These are phyloP conservation scores for Lathyrus sativus DNA, from an alignment of 306 rosid species.

Conservation along the genomic window DNA sequence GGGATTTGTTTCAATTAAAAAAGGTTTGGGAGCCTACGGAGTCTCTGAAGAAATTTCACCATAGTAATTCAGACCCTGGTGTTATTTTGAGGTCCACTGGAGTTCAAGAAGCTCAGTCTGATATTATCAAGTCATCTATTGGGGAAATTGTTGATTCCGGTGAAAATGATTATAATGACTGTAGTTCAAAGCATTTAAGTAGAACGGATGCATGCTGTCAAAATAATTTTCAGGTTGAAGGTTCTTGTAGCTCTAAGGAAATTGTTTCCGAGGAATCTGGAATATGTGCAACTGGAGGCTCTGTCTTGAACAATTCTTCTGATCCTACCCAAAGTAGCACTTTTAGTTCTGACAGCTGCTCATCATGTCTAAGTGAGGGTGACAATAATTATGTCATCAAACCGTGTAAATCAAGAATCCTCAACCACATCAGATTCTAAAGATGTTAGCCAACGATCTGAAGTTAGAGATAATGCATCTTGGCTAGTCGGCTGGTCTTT, in stretches of 20 bases:
- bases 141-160: constrained; percentile 46
- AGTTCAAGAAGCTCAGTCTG: constrained; percentile 51
- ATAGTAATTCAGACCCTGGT: constrained; percentile 75
- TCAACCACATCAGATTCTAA: constrained; percentile 91
- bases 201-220: constrained; percentile 52
- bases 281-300: too few relatives aligned
- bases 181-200: constrained; percentile 54
- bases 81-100: constrained; percentile 55
- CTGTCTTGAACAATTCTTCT: too few relatives aligned
- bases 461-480: too few relatives aligned
- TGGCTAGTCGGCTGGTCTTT: too few relatives aligned
- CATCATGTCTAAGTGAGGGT: constrained; percentile 88
- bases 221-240: constrained; percentile 45
- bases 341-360: too few relatives aligned
- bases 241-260: constrained; percentile 52
- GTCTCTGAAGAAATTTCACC: constrained; percentile 70
- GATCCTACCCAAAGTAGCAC: too few relatives aligned
- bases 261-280: too few relatives aligned
- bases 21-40: constrained; percentile 95
- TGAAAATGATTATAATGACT: constrained; percentile 48
- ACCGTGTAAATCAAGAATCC: constrained; percentile 75
- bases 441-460: constrained; percentile 79
- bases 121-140: constrained; percentile 51
- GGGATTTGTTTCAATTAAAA: too few relatives aligned
- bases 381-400: constrained; percentile 79